Percentiles rank a stretch among this genome's conserved stretches.
phyloP scores from a whole-genome alignment of 495 filamentous ascomycete species.

The Margaritispora aquatica region DNA sequence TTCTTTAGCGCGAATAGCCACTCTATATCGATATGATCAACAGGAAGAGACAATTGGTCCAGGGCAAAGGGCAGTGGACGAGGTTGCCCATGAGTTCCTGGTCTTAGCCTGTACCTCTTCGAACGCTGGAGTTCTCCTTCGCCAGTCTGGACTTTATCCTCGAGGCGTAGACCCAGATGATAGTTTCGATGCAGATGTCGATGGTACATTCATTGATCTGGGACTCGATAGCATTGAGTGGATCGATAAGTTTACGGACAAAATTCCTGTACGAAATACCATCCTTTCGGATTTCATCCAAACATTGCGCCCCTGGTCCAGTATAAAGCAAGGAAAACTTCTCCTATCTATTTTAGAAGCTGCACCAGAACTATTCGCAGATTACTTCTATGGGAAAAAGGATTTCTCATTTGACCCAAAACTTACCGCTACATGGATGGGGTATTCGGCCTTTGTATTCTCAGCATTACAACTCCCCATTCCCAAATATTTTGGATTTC shows the following conservation, averaged over 20 bases:
- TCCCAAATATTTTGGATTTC: conserved; percentile 58
- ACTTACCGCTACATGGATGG: conserved; percentile 85
- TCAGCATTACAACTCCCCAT: conserved; percentile 67
- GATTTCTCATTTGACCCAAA: conserved; percentile 88
- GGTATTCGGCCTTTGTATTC: conserved; percentile 83
- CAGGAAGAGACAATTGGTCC: conserved; percentile 12
- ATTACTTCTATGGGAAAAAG: conserved; percentile 75
- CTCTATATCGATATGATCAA: conserved; percentile 59
- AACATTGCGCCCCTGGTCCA: conserved; percentile 77
- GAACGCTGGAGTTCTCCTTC: conserved; percentile 60
- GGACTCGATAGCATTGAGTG: conserved; percentile 63
- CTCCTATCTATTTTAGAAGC: conserved; percentile 70
- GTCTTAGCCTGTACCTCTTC: conserved; percentile 65
- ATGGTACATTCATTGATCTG: conserved; percentile 51
- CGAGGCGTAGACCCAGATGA: conserved; percentile 54
- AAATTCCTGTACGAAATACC: conserved; percentile 68
- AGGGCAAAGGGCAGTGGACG: conserved; percentile 38
- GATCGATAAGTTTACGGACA: conserved; percentile 56
- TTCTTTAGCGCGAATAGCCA: conserved; percentile 63
- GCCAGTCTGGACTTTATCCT: conserved; percentile 67
- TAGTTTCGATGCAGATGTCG: conserved; percentile 29
- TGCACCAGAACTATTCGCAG: conserved; percentile 76
- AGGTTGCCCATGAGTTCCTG: conserved; percentile 64
- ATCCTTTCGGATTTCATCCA: conserved; percentile 69
- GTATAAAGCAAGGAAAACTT: conserved; percentile 73